A percentile compares a stretch with the other conserved stretches of the same genome.
These are phyloP conservation scores for Daldinia caldariorum DNA, from an alignment of 495 filamentous ascomycete genomes.

Conservation along the genomic window DNA sequence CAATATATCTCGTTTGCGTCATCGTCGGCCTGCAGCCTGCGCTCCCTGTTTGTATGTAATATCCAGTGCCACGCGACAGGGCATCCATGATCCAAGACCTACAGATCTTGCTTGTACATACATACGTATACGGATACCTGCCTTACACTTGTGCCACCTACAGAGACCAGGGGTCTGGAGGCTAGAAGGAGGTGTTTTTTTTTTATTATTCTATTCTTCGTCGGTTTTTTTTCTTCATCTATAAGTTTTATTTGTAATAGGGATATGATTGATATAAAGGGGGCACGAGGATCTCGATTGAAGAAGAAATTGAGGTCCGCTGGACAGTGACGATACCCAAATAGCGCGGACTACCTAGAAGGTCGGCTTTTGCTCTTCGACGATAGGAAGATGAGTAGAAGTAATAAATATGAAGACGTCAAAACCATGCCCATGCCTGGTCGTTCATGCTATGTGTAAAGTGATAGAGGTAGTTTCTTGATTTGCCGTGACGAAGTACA, in stretches of 20 bases:
- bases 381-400: neutral
- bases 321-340: constrained; percentile 35
- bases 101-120: constrained; percentile 29
- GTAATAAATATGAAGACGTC: neutral
- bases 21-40: constrained; percentile 19
- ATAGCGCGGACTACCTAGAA: constrained; percentile 26
- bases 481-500: neutral
- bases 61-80: neutral
- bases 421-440: neutral
- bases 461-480: neutral
- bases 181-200: constrained; percentile 1
- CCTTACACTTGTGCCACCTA: neutral
- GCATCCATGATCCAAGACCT: neutral
- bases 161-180: constrained; percentile 1
- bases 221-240: constrained; percentile 21
- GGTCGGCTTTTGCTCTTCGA: neutral
- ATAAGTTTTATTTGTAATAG: constrained; percentile 33
- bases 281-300: neutral
- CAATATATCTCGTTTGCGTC: constrained; percentile 43
- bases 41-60: constrained; percentile 29
- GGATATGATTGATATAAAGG: too few species aligned
- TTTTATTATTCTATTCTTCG: constrained; percentile 5
- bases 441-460: neutral
- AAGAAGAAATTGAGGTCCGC: neutral
- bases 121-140: neutral